Evolutionary conservation across 2,329 filamentous ascomycete species (phyloP), one percentile per base, ranked within the genome.

Genomic region (Beauveria asiatica): DNA sequence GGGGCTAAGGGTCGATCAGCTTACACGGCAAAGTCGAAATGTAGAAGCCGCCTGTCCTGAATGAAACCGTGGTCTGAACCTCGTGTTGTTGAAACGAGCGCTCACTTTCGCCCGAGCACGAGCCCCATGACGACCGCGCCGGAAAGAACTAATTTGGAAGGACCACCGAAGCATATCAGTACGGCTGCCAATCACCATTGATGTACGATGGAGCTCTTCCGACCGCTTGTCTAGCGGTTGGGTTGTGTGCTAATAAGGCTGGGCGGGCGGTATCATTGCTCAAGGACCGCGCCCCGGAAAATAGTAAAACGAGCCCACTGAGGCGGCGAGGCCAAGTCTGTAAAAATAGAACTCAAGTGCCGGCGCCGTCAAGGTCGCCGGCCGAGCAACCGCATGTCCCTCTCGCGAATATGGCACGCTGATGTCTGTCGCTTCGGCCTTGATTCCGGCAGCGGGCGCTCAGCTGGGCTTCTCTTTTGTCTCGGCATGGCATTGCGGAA

Each of bases 61-160:
- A 49, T 57, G 54, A 57, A 57, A 57, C 44, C 9, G 19, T 49
- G 21, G 44, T 49, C 54, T 49, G 30, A 41, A 57, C 16, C 33
- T 19, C 27, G 54, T 49, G 19, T 41, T 48, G 48, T 39, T 21
- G 42, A 57, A 57, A 57, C 54, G 48, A 48, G 54, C 54, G 54
- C 54, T 49, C 54, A 57, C 30, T 39, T 27, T 41, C 9, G 19
- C 19, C 11, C n/a, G 19, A 46, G 27, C 42, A 21, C 6, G 10
- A 45, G 23, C 25, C 39, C 23, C 17, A 19, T 30, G 19, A 19
- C 46, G 41, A 19, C 41, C 19, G 53, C n/a, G 42, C 42, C n/a
- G 25, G n/a, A 37, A n/a, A 7, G 33, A 57, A 33, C 30, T 1
- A 1, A 49, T 27, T 41, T 48, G 33, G 44, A 57, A 57, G 19